phyloP scores from a whole-genome alignment of 2,329 filamentous ascomycete genomes.

The Sordariomycetes sp. region DNA sequence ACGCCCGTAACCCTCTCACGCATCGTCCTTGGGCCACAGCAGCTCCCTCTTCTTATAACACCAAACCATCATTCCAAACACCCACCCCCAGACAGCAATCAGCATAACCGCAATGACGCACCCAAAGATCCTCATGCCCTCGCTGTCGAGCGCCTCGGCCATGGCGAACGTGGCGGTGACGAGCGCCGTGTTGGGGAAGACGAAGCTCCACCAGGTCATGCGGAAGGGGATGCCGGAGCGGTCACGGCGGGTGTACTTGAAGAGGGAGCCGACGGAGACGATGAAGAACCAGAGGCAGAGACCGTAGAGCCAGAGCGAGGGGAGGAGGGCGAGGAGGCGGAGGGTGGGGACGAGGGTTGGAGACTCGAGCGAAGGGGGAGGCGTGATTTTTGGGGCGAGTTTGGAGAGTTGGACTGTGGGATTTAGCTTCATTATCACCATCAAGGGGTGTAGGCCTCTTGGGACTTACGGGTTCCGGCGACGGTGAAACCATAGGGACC shows the following conservation, averaged over 20 bases:
- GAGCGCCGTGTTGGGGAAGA: slow-evolving; percentile 71
- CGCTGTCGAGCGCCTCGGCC: slow-evolving; percentile 47
- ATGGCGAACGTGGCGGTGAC: slow-evolving; percentile 66
- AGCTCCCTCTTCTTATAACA: slow-evolving; percentile 51
- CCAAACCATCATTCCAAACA: slow-evolving; percentile 60
- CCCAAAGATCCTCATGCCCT: slow-evolving; percentile 54
- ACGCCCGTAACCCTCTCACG: background rate
- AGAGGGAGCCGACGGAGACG: slow-evolving; percentile 66
- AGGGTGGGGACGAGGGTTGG: slow-evolving; percentile 30
- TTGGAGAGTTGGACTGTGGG: slow-evolving; percentile 29
- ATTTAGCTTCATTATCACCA: slow-evolving; percentile 6
- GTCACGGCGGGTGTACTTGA: slow-evolving; percentile 44
- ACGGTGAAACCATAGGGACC: slow-evolving; percentile 57
- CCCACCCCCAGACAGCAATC: slow-evolving; percentile 55
- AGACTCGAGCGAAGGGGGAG: slow-evolving; percentile 28
- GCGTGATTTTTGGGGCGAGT: slow-evolving; percentile 30
- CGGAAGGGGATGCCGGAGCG: slow-evolving; percentile 59
- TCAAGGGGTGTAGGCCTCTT: background rate
- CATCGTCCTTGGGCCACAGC: slow-evolving; percentile 4
- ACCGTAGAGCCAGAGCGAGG: slow-evolving; percentile 72
- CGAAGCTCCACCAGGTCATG: slow-evolving; percentile 79
- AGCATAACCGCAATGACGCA: slow-evolving; percentile 57
- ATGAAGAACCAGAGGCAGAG: slow-evolving; percentile 80
- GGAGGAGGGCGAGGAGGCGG: slow-evolving; percentile 42
- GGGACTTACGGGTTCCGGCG: slow-evolving; percentile 27